Evolutionary conservation across 352 stramenopile species (phyloP).

Genomic region (Globisporangium camurandrum): DNA sequence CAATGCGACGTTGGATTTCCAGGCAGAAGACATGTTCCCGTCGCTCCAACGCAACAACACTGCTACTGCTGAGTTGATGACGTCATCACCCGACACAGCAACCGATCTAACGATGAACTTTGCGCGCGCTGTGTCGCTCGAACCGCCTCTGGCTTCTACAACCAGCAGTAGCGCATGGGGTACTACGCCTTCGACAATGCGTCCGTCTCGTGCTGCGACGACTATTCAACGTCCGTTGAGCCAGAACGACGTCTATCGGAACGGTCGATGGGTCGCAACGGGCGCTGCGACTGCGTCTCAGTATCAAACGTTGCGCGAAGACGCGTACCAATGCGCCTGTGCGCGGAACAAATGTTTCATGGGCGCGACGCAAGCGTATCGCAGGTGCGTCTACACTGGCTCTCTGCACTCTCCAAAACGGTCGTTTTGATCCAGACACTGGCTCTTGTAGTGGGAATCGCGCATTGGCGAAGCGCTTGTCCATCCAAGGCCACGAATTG

Average conservation of each 20-base stretch:
- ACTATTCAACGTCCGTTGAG: slow-evolving; percentile 36
- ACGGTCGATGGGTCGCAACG: slow-evolving; percentile 54
- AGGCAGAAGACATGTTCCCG: slow-evolving; percentile 76
- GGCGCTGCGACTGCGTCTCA: slow-evolving; percentile 48
- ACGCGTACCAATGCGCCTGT: slow-evolving; percentile 73
- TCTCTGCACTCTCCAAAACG: background rate
- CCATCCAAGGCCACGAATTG: slow-evolving; percentile 70
- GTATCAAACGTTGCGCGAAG: slow-evolving; percentile 69
- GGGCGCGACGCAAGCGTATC: slow-evolving; percentile 75
- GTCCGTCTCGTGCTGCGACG: slow-evolving; percentile 10
- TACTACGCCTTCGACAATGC: slow-evolving; percentile 8
- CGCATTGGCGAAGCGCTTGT: slow-evolving; percentile 61
- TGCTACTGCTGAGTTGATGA: slow-evolving; percentile 3
- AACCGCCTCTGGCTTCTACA: slow-evolving; percentile 5
- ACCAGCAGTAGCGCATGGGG: background rate
- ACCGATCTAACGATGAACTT: slow-evolving; percentile 59
- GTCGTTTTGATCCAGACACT: slow-evolving; percentile 8
- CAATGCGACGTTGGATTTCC: slow-evolving; percentile 31
- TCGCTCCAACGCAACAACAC: slow-evolving; percentile 34
- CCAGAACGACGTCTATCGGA: slow-evolving; percentile 39
- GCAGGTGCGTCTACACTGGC: slow-evolving; percentile 33
- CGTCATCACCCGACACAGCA: slow-evolving; percentile 12
- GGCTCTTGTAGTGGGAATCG: slow-evolving; percentile 53
- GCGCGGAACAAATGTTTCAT: slow-evolving; percentile 86
- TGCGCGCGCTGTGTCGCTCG: slow-evolving; percentile 62